These are phyloP conservation scores for Aspergillus awamori DNA, from an alignment of 2,329 filamentous ascomycete species.

Conservation along the genomic window DNA sequence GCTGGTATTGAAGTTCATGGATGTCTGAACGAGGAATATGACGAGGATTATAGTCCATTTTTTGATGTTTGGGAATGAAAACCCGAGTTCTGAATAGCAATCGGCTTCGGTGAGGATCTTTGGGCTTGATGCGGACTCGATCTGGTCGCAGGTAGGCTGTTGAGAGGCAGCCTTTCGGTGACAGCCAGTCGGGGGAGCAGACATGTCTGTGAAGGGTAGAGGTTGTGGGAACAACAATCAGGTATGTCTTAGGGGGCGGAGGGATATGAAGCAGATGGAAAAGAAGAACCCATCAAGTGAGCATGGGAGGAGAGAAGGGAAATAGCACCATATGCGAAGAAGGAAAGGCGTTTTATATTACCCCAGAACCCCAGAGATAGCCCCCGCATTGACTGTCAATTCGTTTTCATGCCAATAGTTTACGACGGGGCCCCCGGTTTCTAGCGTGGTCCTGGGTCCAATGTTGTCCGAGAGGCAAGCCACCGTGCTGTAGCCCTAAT, in stretches of 20 bases:
- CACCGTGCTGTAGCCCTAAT: not conserved
- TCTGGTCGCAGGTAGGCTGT: not conserved
- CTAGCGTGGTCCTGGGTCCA: not conserved
- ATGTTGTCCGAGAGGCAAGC: not conserved
- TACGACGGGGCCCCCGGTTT: not conserved
- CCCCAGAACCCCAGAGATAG: not conserved
- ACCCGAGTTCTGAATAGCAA: slow-evolving; percentile 70
- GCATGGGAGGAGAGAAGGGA: not conserved
- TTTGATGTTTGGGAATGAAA: slow-evolving; percentile 60
- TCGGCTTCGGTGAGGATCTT: slow-evolving; percentile 55
- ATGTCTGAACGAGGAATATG: slow-evolving; percentile 73
- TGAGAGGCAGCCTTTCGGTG: not conserved
- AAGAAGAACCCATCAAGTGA: not conserved
- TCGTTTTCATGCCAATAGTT: not conserved
- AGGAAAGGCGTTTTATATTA: not conserved
- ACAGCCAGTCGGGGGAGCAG: not conserved
- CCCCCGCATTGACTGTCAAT: not conserved
- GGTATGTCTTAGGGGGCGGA: not conserved
- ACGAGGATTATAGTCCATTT: slow-evolving; percentile 75
- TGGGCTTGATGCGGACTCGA: not conserved
- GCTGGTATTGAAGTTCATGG: slow-evolving; percentile 79
- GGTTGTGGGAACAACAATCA: too few species aligned
- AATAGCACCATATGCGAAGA: not conserved
- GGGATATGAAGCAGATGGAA: too few species aligned
- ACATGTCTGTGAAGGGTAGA: not conserved